These are phyloP conservation scores for Fusarium pseudograminearum DNA, from an alignment of 2,329 filamentous ascomycete species.

Conservation along the genomic window DNA sequence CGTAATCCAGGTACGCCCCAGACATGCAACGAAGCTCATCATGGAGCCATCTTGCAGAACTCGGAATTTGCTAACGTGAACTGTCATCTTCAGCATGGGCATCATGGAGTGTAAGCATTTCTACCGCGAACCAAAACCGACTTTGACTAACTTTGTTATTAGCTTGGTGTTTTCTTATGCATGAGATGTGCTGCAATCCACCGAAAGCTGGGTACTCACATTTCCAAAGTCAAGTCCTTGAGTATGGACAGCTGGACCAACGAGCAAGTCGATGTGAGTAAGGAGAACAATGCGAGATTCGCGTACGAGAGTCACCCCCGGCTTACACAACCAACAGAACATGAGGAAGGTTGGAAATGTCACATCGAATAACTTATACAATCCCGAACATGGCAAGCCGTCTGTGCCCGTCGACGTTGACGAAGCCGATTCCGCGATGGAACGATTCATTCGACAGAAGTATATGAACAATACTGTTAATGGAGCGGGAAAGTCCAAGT, in stretches of 20 bases:
- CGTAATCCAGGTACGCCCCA: constrained; percentile 83
- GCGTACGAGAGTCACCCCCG: not conserved
- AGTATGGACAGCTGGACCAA: constrained; percentile 98
- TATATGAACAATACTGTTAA: constrained; percentile 74
- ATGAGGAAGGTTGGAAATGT: constrained; percentile 95
- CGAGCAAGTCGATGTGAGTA: constrained; percentile 92
- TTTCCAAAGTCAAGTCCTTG: constrained; percentile 98
- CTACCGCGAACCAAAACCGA: constrained; percentile 1
- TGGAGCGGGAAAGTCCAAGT: constrained; percentile 53
- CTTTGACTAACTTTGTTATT: constrained; percentile 36
- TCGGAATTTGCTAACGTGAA: constrained; percentile 45
- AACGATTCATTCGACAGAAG: constrained; percentile 94
- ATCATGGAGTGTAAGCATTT: constrained; percentile 86
- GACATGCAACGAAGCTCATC: constrained; percentile 13
- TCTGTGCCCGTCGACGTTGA: constrained; percentile 90
- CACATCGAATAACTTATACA: constrained; percentile 88
- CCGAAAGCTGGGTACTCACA: constrained; percentile 95
- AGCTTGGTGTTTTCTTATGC: constrained; percentile 96
- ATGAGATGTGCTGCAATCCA: constrained; percentile 97
- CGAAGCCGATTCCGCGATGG: constrained; percentile 93
- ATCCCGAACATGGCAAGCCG: constrained; percentile 84
- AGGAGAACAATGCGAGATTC: not conserved
- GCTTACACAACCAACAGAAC: constrained; percentile 67
- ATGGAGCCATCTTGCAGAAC: not conserved
- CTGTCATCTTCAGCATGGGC: constrained; percentile 77